These are phyloP conservation scores for Leishmania mexicana DNA, from an alignment of 208 protist genomes.

Conservation along the genomic window DNA sequence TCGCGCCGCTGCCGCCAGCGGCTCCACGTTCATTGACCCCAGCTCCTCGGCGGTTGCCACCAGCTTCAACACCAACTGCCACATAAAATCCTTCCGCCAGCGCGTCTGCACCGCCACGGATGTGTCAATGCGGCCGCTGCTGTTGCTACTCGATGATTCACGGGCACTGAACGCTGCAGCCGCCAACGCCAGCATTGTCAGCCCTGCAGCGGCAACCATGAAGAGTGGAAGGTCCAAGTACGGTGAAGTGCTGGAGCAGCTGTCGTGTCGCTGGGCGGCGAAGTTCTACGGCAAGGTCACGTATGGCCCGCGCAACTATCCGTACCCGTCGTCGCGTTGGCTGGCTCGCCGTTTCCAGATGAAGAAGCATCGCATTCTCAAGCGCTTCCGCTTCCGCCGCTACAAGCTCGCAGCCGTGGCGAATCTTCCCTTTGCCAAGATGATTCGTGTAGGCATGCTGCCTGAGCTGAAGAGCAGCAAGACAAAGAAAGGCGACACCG, in stretches of 20 bases:
- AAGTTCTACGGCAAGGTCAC: slow-evolving; percentile 91
- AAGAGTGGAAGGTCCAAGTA: slow-evolving; percentile 8
- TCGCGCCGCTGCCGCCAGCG: neutral
- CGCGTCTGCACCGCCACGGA: slow-evolving; percentile 62
- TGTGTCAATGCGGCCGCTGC: slow-evolving; percentile 65
- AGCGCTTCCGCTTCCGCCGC: slow-evolving; percentile 88
- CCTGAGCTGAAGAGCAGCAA: slow-evolving; percentile 92
- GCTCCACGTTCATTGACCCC: slow-evolving; percentile 67
- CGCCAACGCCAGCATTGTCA: neutral
- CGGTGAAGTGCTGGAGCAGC: slow-evolving; percentile 54
- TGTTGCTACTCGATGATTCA: slow-evolving; percentile 33
- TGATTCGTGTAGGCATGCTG: slow-evolving; percentile 92
- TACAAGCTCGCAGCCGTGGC: slow-evolving; percentile 91
- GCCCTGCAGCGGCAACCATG: neutral
- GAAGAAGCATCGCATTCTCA: slow-evolving; percentile 91
- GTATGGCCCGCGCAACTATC: slow-evolving; percentile 84
- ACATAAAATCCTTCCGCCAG: slow-evolving; percentile 65
- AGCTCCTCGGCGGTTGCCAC: slow-evolving; percentile 37
- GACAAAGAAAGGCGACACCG: slow-evolving; percentile 79
- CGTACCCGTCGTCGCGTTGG: slow-evolving; percentile 88
- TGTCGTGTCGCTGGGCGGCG: slow-evolving; percentile 75
- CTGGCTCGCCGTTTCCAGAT: slow-evolving; percentile 87
- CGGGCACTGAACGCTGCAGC: neutral
- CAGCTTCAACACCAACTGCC: slow-evolving; percentile 58
- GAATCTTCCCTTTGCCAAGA: slow-evolving; percentile 90